phyloP scores from a whole-genome alignment of 208 protist species.

The Trypanosoma scelopori region DNA sequence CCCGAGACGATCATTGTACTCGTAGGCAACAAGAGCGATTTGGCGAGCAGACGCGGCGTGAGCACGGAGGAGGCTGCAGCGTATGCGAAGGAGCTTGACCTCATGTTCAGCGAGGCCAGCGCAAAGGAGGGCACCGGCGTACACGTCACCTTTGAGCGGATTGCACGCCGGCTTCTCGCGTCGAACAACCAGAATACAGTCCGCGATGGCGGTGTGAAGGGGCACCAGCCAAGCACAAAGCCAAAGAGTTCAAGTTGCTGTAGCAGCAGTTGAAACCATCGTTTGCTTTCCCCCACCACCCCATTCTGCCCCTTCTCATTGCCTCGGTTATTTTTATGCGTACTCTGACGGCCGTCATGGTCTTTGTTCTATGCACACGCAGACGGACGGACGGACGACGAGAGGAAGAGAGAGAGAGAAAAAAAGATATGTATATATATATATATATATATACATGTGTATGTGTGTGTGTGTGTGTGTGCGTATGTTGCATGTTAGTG shows the following conservation, averaged over 20 bases:
- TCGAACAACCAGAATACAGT: slow-evolving; percentile 65
- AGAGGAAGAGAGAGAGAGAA: too few relatives aligned
- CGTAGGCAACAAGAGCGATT: slow-evolving; percentile 95
- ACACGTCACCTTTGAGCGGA: slow-evolving; percentile 55
- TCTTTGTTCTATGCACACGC: not conserved
- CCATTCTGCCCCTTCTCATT: slow-evolving; percentile 8
- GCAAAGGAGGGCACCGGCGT: slow-evolving; percentile 75
- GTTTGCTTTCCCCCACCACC: not conserved
- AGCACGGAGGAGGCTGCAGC: slow-evolving; percentile 45
- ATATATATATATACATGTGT: slow-evolving; percentile 1
- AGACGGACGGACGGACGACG: too few relatives aligned
- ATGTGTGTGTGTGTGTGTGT: not conserved
- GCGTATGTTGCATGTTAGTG: too few relatives aligned
- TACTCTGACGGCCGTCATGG: not conserved
- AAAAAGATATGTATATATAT: too few relatives aligned
- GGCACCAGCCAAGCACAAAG: slow-evolving; percentile 19
- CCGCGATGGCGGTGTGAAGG: slow-evolving; percentile 66
- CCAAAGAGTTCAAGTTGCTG: slow-evolving; percentile 17
- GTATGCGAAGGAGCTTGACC: slow-evolving; percentile 47
- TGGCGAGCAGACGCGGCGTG: slow-evolving; percentile 50
- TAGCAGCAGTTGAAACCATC: not conserved
- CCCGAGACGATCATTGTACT: slow-evolving; percentile 92
- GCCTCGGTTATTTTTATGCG: not conserved
- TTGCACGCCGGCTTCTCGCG: slow-evolving; percentile 52
- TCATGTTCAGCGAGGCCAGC: slow-evolving; percentile 72